These are phyloP conservation scores for Aureobasidium leucospermi DNA, from an alignment of 2,329 filamentous ascomycete genomes.

Conservation along the genomic window DNA sequence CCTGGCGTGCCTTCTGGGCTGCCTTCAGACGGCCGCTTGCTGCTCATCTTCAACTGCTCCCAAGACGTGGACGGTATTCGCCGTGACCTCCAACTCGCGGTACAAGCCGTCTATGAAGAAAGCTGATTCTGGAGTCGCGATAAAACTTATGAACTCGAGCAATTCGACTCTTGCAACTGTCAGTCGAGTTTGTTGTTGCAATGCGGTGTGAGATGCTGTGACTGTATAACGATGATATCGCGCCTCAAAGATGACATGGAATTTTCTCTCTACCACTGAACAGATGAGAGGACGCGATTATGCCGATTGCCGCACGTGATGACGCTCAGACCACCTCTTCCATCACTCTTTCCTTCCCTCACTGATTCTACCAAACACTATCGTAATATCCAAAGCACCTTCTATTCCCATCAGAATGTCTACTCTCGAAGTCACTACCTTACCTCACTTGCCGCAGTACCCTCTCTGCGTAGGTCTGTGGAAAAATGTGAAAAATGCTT, in stretches of 20 bases:
- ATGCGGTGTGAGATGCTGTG: background rate
- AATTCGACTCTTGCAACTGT: background rate
- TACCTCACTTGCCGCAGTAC: slow-evolving; percentile 70
- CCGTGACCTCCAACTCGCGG: slow-evolving; percentile 12
- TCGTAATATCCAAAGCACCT: background rate
- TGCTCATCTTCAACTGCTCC: slow-evolving; percentile 19
- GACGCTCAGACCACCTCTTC: background rate
- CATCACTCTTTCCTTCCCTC: background rate
- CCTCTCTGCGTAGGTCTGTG: slow-evolving; percentile 70
- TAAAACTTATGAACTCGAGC: background rate
- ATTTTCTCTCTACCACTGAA: slow-evolving; percentile 1
- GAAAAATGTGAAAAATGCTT: slow-evolving; percentile 66
- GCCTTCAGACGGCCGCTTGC: slow-evolving; percentile 22
- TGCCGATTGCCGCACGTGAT: slow-evolving; percentile 5
- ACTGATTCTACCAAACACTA: background rate
- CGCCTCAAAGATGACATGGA: slow-evolving; percentile 1
- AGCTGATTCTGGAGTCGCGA: background rate
- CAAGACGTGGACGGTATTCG: slow-evolving; percentile 15
- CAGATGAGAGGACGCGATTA: background rate
- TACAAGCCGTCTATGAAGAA: slow-evolving; percentile 11
- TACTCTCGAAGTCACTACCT: slow-evolving; percentile 56
- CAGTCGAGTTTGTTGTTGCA: background rate
- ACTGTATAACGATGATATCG: background rate
- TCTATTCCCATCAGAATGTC: slow-evolving; percentile 31
- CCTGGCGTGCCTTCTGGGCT: slow-evolving; percentile 17